A percentile compares a stretch with the other conserved stretches of the same genome.
These are phyloP conservation scores for Syncephalastrum sp. DNA, from an alignment of 371 early-diverging fungal species.

Conservation along the genomic window DNA sequence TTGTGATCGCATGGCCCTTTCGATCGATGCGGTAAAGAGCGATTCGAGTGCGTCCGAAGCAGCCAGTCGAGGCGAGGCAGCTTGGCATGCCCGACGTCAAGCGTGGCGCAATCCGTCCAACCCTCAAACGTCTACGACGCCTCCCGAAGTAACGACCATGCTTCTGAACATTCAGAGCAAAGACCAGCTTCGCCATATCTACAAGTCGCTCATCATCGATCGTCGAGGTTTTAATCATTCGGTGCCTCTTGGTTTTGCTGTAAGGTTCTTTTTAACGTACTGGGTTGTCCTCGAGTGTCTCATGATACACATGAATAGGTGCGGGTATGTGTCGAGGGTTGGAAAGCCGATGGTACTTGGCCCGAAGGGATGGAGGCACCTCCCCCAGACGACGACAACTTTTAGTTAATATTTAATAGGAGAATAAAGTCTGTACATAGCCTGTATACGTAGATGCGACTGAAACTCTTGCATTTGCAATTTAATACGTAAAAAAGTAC, in stretches of 20 bases:
- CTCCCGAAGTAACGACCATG: too few relatives aligned
- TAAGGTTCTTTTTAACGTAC: not conserved
- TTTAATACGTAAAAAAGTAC: too few relatives aligned
- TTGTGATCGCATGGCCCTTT: too few relatives aligned
- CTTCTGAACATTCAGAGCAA: not conserved
- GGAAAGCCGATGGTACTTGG: constrained; percentile 45
- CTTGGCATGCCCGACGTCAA: too few relatives aligned
- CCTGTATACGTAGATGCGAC: too few relatives aligned
- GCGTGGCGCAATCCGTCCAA: too few relatives aligned
- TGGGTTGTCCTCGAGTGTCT: not conserved
- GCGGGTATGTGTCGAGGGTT: constrained; percentile 32
- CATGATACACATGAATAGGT: constrained; percentile 18
- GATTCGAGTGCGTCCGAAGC: too few relatives aligned
- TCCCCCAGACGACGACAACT: not conserved
- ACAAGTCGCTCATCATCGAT: constrained; percentile 9
- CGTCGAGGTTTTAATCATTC: constrained; percentile 7
- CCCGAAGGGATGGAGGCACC: constrained; percentile 33
- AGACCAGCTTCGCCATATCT: not conserved
- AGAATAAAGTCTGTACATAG: too few relatives aligned
- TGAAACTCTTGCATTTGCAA: too few relatives aligned
- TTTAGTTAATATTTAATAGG: not conserved
- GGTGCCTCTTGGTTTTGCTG: constrained; percentile 10
- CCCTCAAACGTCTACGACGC: too few relatives aligned
- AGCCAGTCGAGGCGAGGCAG: too few relatives aligned
- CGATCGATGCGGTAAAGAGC: too few relatives aligned